Conservation (phyloP, 352 stramenopile genomes). For the Pythium rishiriense region DNA sequence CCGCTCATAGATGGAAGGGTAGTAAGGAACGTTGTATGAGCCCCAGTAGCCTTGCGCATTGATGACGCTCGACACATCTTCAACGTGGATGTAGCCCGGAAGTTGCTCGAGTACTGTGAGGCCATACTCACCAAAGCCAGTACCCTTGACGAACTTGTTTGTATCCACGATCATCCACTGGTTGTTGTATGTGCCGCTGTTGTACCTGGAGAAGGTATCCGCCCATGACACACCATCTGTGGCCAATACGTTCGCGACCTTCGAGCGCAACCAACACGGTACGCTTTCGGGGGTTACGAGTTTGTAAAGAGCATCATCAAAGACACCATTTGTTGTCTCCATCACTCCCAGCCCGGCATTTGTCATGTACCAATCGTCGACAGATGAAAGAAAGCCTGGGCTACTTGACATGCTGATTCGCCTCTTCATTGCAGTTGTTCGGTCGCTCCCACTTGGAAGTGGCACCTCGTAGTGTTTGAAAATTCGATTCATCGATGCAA, state of each 20-base stretch:
- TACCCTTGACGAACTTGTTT: slow-evolving; percentile 45
- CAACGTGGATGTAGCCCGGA: slow-evolving; percentile 48
- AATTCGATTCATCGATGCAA: slow-evolving; percentile 71
- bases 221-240: slow-evolving; percentile 50
- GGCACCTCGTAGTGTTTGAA: slow-evolving; percentile 84
- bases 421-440: slow-evolving; percentile 21
- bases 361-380: slow-evolving; percentile 85
- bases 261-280: slow-evolving; percentile 63
- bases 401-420: slow-evolving; percentile 77
- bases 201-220: slow-evolving; percentile 48
- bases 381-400: slow-evolving; percentile 68
- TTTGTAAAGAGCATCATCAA: slow-evolving; percentile 53
- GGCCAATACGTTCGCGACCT: slow-evolving; percentile 52
- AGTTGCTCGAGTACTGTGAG: slow-evolving; percentile 79
- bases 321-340: slow-evolving; percentile 76
- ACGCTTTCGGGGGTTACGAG: slow-evolving; percentile 49
- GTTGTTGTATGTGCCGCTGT: slow-evolving; percentile 85
- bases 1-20: slow-evolving; percentile 50
- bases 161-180: slow-evolving; percentile 84
- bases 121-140: slow-evolving; percentile 42
- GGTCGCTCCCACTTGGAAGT: slow-evolving; percentile 23
- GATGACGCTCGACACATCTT: slow-evolving; percentile 54
- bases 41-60: slow-evolving; percentile 70
- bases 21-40: slow-evolving; percentile 87
- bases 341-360: slow-evolving; percentile 48